Percentiles rank a stretch among this genome's conserved stretches.
Conservation (phyloP, 495 filamentous ascomycete species). For the Zalerion maritima region DNA sequence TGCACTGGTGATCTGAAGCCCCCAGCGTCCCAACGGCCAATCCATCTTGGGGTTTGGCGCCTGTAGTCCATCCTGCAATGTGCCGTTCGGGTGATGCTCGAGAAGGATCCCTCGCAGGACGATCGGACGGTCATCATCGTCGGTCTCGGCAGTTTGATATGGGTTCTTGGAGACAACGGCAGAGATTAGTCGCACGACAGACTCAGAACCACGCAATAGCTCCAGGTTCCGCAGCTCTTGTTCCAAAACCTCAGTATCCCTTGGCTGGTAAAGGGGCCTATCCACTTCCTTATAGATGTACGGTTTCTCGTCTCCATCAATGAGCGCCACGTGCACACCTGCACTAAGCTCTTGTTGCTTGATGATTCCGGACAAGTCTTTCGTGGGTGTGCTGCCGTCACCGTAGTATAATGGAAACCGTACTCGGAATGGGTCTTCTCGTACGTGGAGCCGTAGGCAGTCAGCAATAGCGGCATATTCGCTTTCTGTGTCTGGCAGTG, state of each 20-base stretch:
- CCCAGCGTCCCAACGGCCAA: slow-evolving; percentile 8
- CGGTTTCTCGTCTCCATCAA: slow-evolving; percentile 4
- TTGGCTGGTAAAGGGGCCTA: slow-evolving; percentile 4
- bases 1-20: slow-evolving; percentile 16
- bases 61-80: slow-evolving; percentile 5
- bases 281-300: slow-evolving; percentile 8
- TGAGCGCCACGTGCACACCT: slow-evolving; percentile 1
- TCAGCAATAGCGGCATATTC: slow-evolving; percentile 4
- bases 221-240: slow-evolving; percentile 9
- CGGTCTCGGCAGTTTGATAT: slow-evolving; percentile 6
- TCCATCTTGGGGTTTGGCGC: slow-evolving; percentile 4
- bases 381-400: slow-evolving; percentile 1
- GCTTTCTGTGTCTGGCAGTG: slow-evolving; percentile 1
- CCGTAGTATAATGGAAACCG: slow-evolving; percentile 4
- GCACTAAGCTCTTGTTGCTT: slow-evolving; percentile 3
- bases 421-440: slow-evolving; percentile 8
- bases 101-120: slow-evolving; percentile 8
- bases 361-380: slow-evolving; percentile 3
- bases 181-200: slow-evolving; percentile 5
- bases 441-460: slow-evolving; percentile 5
- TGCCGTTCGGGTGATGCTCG: slow-evolving; percentile 8
- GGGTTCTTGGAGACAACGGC: slow-evolving; percentile 6
- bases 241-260: slow-evolving; percentile 5
- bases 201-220: slow-evolving; percentile 5
- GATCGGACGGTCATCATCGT: slow-evolving; percentile 1